Base-by-base conservation (phyloP, 441 rosid genomes). In the Gossypium davidsonii region DNA sequence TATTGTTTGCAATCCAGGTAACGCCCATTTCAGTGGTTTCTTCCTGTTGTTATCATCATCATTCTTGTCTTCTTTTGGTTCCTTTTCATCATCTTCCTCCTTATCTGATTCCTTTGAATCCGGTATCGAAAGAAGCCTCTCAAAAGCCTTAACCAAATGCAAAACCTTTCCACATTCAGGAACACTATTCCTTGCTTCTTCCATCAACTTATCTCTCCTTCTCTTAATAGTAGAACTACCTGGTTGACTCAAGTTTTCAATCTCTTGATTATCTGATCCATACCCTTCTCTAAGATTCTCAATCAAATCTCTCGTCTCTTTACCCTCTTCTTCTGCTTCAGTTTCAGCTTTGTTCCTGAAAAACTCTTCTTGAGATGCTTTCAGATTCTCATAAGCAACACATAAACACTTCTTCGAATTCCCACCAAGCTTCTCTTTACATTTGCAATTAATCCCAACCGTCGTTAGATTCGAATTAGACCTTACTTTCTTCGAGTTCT, bases 301-400 rank as follows among this genome's bases (percentile, higher is more conserved):
- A 72, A 67, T 77, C 78, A 44, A 71, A 63, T 78, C 77, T 34
- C 76, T 71, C 20, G 26, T 61, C 57, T 79, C 80, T 69, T 85
- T 79, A 1, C 59, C 73, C 72, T 73, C 87, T 37, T 79, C 85
- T 72, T 59, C 80, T 42, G 0, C 61, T 56, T 56, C 61, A 56
- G 6, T 10, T 56, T 56, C 28, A 56, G 42, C 65, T 57, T 62
- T 37, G 60, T 65, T 79, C 81, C 79, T 86, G 72, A 88, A 88
- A 56, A 91, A 91, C 71, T 87, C 98, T 67, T 91, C 97, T 72
- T 91, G 98, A 0, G 97, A 91, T 70, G 94, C 91, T 73, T 94
- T 88, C 71, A 92, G 80, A 51, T 76, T 88, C 81, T 90, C 89
- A 72, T 89, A 90, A 7, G 97, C 97, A 53, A 87, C 85, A 70